Evolutionary conservation across 331 rosid genomes (phyloP).

Genomic region (Rosa hybrid): DNA sequence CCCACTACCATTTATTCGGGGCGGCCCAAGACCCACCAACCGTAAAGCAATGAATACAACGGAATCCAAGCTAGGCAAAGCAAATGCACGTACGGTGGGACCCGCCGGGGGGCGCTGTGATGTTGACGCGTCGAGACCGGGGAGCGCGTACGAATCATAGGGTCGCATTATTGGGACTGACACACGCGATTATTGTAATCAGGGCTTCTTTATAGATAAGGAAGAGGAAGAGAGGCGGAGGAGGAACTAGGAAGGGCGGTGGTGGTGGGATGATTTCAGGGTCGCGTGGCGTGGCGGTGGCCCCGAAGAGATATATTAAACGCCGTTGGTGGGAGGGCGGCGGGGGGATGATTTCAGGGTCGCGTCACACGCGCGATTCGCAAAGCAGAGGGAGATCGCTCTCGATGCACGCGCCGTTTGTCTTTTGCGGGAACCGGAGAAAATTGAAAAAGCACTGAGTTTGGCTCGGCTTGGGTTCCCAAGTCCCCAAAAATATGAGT

Average conservation of each 20-base stretch:
- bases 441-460: not conserved
- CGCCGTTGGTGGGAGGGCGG: constrained; percentile 70
- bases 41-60: not conserved
- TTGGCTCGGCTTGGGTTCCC: not conserved
- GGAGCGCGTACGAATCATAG: constrained; percentile 1
- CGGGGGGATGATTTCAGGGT: constrained; percentile 58
- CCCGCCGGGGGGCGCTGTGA: not conserved
- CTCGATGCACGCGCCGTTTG: constrained; percentile 53
- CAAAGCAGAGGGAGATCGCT: constrained; percentile 26
- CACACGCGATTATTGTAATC: constrained; percentile 31
- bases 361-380: constrained; percentile 76
- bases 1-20: not conserved
- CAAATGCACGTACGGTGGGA: constrained; percentile 14
- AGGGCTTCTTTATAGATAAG: not conserved
- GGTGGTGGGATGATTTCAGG: not conserved
- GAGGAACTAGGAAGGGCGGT: not conserved
- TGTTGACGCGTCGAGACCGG: constrained; percentile 23
- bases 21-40: constrained; percentile 30
- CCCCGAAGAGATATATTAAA: not conserved
- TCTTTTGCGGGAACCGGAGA: not conserved
- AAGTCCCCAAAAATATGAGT: not conserved
- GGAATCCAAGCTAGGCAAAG: not conserved
- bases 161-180: constrained; percentile 26
- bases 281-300: not conserved
- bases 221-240: not conserved